Percentiles rank a stretch among this genome's conserved stretches.
Conservation (phyloP, 352 stramenopile genomes). For the Pythium periplocum region DNA sequence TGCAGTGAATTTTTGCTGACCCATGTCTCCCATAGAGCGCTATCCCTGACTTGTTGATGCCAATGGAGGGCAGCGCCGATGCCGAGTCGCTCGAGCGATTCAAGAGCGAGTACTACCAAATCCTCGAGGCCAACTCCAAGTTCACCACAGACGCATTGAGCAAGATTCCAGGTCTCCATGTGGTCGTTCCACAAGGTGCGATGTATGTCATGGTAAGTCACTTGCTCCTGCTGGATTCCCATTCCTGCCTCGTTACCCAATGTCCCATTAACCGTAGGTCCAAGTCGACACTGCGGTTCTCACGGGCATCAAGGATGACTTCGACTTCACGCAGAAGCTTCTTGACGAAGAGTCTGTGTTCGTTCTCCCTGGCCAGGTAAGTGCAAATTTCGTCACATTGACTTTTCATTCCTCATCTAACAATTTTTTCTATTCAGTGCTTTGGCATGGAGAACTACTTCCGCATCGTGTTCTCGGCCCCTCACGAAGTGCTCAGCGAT, state of each 20-base stretch:
- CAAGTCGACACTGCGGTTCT: conserved; percentile 48
- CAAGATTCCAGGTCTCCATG: conserved; percentile 79
- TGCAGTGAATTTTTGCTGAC: background rate
- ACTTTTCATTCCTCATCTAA: background rate
- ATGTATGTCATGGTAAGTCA: conserved; percentile 94
- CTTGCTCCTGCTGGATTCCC: background rate
- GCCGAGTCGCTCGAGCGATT: conserved; percentile 59
- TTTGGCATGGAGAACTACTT: conserved; percentile 73
- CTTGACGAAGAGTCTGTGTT: conserved; percentile 95
- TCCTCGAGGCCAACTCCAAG: conserved; percentile 82
- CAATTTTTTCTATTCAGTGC: conserved; percentile 18
- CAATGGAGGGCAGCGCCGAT: conserved; percentile 51
- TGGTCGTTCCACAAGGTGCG: conserved; percentile 88
- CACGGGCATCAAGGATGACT: conserved; percentile 86
- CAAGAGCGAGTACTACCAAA: conserved; percentile 80
- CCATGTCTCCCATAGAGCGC: conserved; percentile 31
- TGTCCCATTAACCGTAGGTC: conserved; percentile 4
- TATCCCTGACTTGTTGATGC: conserved; percentile 81
- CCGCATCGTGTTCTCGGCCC: conserved; percentile 67
- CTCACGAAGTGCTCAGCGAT: conserved; percentile 55
- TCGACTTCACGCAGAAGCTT: conserved; percentile 92
- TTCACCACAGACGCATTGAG: conserved; percentile 73
- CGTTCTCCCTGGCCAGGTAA: conserved; percentile 87
- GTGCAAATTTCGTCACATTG: background rate
- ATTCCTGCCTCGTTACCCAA: too few relatives aligned